phyloP scores from a whole-genome alignment of 371 early-diverging fungal genomes.

The Aphelidium insulamus region DNA sequence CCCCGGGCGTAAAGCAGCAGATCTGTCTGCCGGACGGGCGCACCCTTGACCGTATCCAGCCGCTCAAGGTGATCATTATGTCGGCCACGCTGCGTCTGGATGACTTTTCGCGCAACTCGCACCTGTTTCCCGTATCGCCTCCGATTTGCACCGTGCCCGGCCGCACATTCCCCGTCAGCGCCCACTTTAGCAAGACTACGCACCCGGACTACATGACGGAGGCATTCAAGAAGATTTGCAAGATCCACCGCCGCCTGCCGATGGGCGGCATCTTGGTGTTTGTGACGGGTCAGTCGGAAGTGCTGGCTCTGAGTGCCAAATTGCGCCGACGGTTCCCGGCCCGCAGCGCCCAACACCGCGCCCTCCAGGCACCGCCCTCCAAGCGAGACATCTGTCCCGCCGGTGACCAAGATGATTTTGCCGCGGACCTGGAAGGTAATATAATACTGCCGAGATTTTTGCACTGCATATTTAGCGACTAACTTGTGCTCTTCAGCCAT shows the following conservation, averaged over 20 bases:
- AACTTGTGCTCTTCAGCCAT: no score
- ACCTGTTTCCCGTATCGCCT: conserved; percentile 43
- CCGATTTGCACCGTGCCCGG: conserved; percentile 87
- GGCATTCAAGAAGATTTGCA: conserved; percentile 64
- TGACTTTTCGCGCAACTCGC: conserved; percentile 67
- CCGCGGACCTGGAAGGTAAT: conserved; percentile 1
- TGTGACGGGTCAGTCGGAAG: conserved; percentile 80
- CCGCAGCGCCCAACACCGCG: conserved; percentile 1
- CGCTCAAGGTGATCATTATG: conserved; percentile 93
- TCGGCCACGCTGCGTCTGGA: conserved; percentile 89
- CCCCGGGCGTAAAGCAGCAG: no score
- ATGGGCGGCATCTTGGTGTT: conserved; percentile 82
- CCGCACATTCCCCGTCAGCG: conserved; percentile 60
- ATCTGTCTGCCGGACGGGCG: background rate
- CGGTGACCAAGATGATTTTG: conserved; percentile 4
- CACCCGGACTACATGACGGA: conserved; percentile 21
- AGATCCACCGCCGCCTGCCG: conserved; percentile 76
- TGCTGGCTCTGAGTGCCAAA: conserved; percentile 44
- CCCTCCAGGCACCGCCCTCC: background rate
- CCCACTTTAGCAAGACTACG: conserved; percentile 59
- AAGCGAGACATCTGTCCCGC: no score
- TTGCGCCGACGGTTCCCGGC: conserved; percentile 39
- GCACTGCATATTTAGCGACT: no score
- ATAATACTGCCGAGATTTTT: no score
- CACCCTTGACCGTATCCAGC: no score